These are phyloP conservation scores for Russula sp. DNA, from an alignment of 768 basidiomycete species.

Conservation along the genomic window DNA sequence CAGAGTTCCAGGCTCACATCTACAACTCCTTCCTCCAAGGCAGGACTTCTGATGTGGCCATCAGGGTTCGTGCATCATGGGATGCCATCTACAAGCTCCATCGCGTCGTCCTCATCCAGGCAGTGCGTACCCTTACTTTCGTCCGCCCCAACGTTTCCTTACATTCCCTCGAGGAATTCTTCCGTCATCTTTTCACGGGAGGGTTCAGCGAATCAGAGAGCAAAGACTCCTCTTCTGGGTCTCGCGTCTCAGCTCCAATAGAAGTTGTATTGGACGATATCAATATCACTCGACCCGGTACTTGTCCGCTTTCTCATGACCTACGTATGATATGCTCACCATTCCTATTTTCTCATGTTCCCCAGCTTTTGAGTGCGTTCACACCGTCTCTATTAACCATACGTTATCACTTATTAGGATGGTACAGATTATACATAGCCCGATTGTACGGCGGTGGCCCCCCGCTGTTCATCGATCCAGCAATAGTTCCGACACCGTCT, in stretches of 20 bases:
- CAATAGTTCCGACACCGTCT: slow-evolving; percentile 53
- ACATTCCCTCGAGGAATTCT: slow-evolving; percentile 58
- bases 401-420: slow-evolving; percentile 7
- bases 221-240: slow-evolving; percentile 5
- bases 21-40: slow-evolving; percentile 66
- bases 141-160: not conserved
- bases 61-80: slow-evolving; percentile 64
- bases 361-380: slow-evolving; percentile 63
- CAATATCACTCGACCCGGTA: slow-evolving; percentile 84
- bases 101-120: slow-evolving; percentile 81
- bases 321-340: slow-evolving; percentile 16
- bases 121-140: slow-evolving; percentile 36
- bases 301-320: slow-evolving; percentile 25
- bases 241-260: slow-evolving; percentile 43
- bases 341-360: slow-evolving; percentile 15
- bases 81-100: slow-evolving; percentile 71
- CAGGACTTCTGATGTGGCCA: slow-evolving; percentile 69
- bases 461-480: slow-evolving; percentile 55
- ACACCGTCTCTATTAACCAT: not conserved
- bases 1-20: slow-evolving; percentile 65
- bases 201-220: slow-evolving; percentile 61
- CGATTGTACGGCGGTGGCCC: slow-evolving; percentile 86
- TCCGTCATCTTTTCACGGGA: slow-evolving; percentile 76
- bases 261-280: slow-evolving; percentile 71
- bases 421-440: slow-evolving; percentile 68